Evolutionary conservation across 495 filamentous ascomycete genomes (phyloP).

Genomic region (Penicillium cinerascens): DNA sequence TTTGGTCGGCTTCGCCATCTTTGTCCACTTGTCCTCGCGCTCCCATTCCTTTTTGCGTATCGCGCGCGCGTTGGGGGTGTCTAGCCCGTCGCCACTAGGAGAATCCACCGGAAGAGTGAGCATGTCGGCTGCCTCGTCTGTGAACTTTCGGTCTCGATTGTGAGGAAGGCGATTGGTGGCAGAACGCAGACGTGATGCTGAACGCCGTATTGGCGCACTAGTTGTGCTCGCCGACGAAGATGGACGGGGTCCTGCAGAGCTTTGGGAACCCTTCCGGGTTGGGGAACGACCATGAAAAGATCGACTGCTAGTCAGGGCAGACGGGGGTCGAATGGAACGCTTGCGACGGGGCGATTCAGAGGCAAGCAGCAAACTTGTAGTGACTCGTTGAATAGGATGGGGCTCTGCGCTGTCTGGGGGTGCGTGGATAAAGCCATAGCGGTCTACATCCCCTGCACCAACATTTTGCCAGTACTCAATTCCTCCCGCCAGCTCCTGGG

Average conservation of each 20-base stretch:
- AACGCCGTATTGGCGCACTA: slow-evolving; percentile 35
- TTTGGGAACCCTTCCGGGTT: slow-evolving; percentile 39
- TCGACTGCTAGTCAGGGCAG: slow-evolving; percentile 37
- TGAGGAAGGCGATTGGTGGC: slow-evolving; percentile 74
- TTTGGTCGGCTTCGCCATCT: slow-evolving; percentile 77
- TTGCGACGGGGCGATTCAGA: slow-evolving; percentile 60
- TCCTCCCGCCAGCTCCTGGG: slow-evolving; percentile 70
- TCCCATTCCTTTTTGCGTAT: slow-evolving; percentile 76
- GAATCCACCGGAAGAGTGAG: slow-evolving; percentile 71
- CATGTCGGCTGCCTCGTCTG: slow-evolving; percentile 89
- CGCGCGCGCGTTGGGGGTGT: slow-evolving; percentile 53
- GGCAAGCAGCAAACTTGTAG: slow-evolving; percentile 60
- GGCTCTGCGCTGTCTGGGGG: slow-evolving; percentile 42
- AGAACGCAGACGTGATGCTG: slow-evolving; percentile 51
- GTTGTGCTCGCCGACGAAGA: slow-evolving; percentile 47
- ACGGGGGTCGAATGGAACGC: slow-evolving; percentile 49
- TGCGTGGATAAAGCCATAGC: slow-evolving; percentile 87
- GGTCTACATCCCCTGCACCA: slow-evolving; percentile 79
- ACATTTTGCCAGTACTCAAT: slow-evolving; percentile 96
- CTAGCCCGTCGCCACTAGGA: slow-evolving; percentile 51
- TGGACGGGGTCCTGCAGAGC: slow-evolving; percentile 27
- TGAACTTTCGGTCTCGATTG: slow-evolving; percentile 66
- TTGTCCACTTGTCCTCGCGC: slow-evolving; percentile 91
- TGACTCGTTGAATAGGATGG: slow-evolving; percentile 60
- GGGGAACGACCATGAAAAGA: slow-evolving; percentile 56